These are phyloP conservation scores for Dimocarpus longan DNA, from an alignment of 345 rosid species.

Conservation along the genomic window DNA sequence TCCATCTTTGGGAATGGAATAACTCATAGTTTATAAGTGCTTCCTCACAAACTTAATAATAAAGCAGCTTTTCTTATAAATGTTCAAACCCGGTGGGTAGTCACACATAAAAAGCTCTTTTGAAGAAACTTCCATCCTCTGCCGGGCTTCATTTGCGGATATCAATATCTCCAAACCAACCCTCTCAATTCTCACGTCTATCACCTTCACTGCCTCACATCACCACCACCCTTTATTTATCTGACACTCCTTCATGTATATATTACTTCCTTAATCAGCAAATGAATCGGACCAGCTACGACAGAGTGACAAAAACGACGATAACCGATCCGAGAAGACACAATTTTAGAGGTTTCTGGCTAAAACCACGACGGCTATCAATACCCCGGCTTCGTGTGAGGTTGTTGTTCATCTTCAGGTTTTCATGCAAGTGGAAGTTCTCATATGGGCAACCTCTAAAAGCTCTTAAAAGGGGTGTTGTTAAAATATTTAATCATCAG, in stretches of 20 bases:
- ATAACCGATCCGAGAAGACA: neutral
- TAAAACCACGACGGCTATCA: constrained; percentile 11
- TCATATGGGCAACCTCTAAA: constrained; percentile 14
- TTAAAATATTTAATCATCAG: neutral
- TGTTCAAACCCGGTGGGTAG: neutral
- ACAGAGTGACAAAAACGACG: neutral
- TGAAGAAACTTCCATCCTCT: neutral
- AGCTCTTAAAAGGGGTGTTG: neutral
- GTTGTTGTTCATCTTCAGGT: neutral
- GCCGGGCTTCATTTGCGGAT: neutral
- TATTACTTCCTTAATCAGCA: neutral
- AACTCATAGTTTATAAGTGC: constrained; percentile 1
- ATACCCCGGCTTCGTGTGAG: neutral
- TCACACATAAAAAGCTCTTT: neutral
- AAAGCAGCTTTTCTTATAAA: neutral
- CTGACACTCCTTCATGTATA: neutral
- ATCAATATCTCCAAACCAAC: neutral
- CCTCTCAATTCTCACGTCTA: too few species aligned
- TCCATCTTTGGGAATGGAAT: neutral
- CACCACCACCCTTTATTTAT: neutral
- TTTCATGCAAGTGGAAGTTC: constrained; percentile 10
- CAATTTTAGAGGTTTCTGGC: constrained; percentile 10
- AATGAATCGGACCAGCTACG: neutral
- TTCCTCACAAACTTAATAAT: neutral
- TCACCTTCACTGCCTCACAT: neutral